Evolutionary conservation across 148 eudicot genomes (phyloP), one percentile per base, ranked within the genome.

Genomic region (Rhododendron vialii): DNA sequence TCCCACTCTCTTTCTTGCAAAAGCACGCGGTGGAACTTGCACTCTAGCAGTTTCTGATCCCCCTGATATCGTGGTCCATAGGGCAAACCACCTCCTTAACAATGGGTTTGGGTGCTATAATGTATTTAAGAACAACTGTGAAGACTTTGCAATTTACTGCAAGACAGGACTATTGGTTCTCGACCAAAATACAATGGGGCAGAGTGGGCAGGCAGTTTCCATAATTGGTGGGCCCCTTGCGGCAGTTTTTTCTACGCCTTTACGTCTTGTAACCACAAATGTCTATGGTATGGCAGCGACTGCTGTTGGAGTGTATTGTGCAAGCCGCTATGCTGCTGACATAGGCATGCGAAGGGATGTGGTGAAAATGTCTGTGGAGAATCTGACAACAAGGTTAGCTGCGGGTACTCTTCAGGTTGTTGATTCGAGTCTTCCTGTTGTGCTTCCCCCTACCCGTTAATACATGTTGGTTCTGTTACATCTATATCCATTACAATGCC

Each of bases 101-200:
- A 78, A 78, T 22, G 57, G 81, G 33, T 78, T 78, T n/a, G 81
- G 81, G 57, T 78, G 81, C 57, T 78, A 78, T 47, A 78, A 47
- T 12, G 35, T 78, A 11, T 78, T 78, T 48, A 78, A 78, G 55
- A 78, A 78, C 33, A 78, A 78, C 35, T 78, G 81, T n/a, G 81
- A 78, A 47, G 57, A 78, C 81, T 78, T 78, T 24, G 55, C 81
- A n/a, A 78, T 78, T 48, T 78, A 78, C 81, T 78, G 81, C 81
- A 78, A 78, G 81, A 78, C 81, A 47, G 81, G 81, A 47, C 81
- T 78, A 26, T 22, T 78, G 55, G 81, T 78, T 78, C 55, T 78
- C 18, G 55, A 78, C 47, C 57, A 78, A 41, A 24, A 5, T 45
- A 47, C 35, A 26, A n/a, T 78, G 81, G 55, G 81, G 18, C 57